Evolutionary conservation across 306 rosid species (phyloP), one percentile per base, ranked within the genome.

Genomic region (Purshia tridentata): DNA sequence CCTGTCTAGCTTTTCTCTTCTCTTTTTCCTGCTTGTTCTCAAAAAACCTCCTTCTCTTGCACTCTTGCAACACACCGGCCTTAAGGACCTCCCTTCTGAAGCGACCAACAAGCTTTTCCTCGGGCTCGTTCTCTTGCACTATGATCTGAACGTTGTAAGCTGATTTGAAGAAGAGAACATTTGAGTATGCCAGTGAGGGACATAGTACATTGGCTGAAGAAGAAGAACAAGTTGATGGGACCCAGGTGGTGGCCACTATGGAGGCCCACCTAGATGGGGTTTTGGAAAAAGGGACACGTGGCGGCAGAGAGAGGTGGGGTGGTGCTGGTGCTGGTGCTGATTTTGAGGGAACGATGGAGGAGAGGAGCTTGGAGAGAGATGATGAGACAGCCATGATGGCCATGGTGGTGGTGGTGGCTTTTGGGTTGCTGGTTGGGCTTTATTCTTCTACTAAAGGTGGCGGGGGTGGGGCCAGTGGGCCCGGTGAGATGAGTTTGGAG

Each of bases 1-100:
- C 76, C n/a, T 81, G 72, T 49, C 78, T 67, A 23, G 81, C 61
- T 57, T 77, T 81, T 70, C 85, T 76, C 81, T 81, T 72, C 66
- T 23, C 53, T 76, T 66, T 65, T 13, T 74, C 81, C 14, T 54
- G 78, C 0, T 18, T 51, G 67, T 72, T 81, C 74, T 81, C 81
- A 50, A 81, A 81, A 35, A 66, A 81, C 57, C 75, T 81, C 74
- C 81, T 72, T 55, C 78, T 57, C 78, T 77, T 77, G 67, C 84
- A 72, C 60, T 81, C 84, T 19, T 68, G 75, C 48, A 81, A 13
- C 29, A 81, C 76, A 4, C 84, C 81, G 6, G 81, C 78, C 72
- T 55, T 76, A 62, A 81, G 56, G 7, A 81, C 84, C 70, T 81
- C 78, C 22, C 75, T 67, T 41, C 72, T 72, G 67, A 81, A 81